Conservation (phyloP, 306 rosid species). For the Senna siamea region DNA sequence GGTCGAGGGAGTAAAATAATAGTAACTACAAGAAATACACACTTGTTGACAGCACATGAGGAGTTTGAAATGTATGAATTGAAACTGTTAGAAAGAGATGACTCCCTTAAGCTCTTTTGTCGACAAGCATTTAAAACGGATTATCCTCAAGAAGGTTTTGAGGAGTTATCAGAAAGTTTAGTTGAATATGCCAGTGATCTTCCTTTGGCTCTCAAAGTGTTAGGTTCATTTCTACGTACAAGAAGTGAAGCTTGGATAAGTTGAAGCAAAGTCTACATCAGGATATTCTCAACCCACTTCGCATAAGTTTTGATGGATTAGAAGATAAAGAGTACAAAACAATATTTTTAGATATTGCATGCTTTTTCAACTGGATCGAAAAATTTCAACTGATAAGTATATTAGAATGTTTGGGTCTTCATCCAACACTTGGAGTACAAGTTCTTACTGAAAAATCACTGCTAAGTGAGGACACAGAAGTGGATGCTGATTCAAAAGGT, state of each 20-base stretch:
- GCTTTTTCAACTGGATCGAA: not conserved
- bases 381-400: not conserved
- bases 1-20: conserved; percentile 1
- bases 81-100: not conserved
- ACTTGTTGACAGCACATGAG: not conserved
- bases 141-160: not conserved
- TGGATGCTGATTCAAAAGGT: too few species aligned
- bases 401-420: not conserved
- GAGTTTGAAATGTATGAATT: not conserved
- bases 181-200: not conserved
- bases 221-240: conserved; percentile 10
- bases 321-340: too few species aligned
- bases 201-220: conserved; percentile 1
- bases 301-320: too few species aligned
- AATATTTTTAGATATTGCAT: too few species aligned
- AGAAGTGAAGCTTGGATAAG: not conserved
- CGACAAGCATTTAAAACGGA: not conserved
- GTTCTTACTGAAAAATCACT: too few species aligned
- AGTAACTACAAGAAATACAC: not conserved
- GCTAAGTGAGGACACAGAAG: too few species aligned
- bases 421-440: not conserved
- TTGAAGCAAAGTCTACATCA: not conserved
- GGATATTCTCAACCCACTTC: not conserved
- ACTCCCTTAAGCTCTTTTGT: not conserved
- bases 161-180: not conserved